Conservation (phyloP, 352 stramenopile species). For the Phytophthora colocasiae region DNA sequence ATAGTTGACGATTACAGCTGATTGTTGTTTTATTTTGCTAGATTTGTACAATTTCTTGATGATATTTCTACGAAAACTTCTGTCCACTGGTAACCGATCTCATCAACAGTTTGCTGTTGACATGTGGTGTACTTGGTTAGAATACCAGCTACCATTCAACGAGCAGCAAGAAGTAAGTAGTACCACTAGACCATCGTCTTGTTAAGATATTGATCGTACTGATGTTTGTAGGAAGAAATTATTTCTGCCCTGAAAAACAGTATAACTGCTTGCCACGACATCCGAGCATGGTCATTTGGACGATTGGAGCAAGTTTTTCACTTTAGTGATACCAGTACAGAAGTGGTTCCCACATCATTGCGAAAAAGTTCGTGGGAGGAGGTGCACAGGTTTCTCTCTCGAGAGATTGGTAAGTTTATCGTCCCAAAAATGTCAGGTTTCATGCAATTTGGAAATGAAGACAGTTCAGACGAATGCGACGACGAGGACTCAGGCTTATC, state of each 20-base stretch:
- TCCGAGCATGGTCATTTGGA: slow-evolving; percentile 53
- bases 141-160: slow-evolving; percentile 50
- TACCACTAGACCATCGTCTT: neutral
- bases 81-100: slow-evolving; percentile 52
- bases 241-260: slow-evolving; percentile 61
- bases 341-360: slow-evolving; percentile 23
- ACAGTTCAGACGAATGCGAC: slow-evolving; percentile 38
- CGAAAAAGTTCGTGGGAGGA: slow-evolving; percentile 53
- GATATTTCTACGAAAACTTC: slow-evolving; percentile 79
- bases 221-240: slow-evolving; percentile 56
- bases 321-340: neutral
- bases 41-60: slow-evolving; percentile 86
- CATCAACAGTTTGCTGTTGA: slow-evolving; percentile 72
- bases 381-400: slow-evolving; percentile 45
- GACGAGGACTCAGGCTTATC: slow-evolving; percentile 21
- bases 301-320: slow-evolving; percentile 53
- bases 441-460: slow-evolving; percentile 14
- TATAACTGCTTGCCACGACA: slow-evolving; percentile 42
- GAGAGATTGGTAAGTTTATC: slow-evolving; percentile 54
- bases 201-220: neutral
- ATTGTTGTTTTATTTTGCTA: slow-evolving; percentile 20
- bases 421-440: slow-evolving; percentile 22
- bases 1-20: slow-evolving; percentile 1
- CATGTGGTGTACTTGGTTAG: slow-evolving; percentile 77
- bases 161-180: slow-evolving; percentile 69